Percentiles rank a stretch among this genome's conserved stretches.
Conservation (phyloP, 495 filamentous ascomycete species). For the Xylaria nigripes region DNA sequence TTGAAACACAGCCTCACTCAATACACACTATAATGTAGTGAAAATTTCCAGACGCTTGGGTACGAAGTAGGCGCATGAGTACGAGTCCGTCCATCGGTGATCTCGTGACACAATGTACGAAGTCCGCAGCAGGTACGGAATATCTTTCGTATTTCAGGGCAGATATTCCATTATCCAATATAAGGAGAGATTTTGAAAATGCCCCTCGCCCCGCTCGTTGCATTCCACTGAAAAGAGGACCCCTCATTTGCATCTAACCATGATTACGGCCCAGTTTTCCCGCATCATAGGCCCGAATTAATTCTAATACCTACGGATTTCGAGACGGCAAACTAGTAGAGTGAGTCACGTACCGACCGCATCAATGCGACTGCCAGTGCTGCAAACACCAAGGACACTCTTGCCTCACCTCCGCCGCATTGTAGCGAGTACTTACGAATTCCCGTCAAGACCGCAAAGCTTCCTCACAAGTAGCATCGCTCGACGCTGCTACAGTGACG, state of each 20-base stretch:
- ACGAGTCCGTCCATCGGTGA: too few relatives aligned
- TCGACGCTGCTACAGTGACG: neutral
- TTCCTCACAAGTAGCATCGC: neutral
- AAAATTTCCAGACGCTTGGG: too few relatives aligned
- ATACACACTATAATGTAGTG: too few relatives aligned
- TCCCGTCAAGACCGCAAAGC: neutral
- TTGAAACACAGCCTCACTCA: too few relatives aligned
- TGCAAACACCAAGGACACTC: constrained; percentile 3
- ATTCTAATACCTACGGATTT: neutral
- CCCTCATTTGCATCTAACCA: constrained; percentile 8
- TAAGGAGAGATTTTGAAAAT: neutral
- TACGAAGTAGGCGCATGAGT: too few relatives aligned
- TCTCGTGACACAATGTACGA: too few relatives aligned
- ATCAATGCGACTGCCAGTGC: constrained; percentile 9
- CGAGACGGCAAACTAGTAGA: constrained; percentile 4
- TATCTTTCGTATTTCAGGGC: neutral
- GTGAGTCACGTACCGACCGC: constrained; percentile 8
- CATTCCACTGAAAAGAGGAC: neutral
- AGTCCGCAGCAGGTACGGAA: too few relatives aligned
- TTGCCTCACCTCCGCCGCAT: neutral
- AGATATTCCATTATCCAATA: neutral
- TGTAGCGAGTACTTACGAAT: neutral
- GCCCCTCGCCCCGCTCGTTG: constrained; percentile 12
- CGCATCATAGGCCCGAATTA: neutral
- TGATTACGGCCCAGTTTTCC: neutral